Percentiles rank a stretch among this genome's conserved stretches.
phyloP scores from a whole-genome alignment of 2,329 filamentous ascomycete species.

The Colletotrichum sp. region DNA sequence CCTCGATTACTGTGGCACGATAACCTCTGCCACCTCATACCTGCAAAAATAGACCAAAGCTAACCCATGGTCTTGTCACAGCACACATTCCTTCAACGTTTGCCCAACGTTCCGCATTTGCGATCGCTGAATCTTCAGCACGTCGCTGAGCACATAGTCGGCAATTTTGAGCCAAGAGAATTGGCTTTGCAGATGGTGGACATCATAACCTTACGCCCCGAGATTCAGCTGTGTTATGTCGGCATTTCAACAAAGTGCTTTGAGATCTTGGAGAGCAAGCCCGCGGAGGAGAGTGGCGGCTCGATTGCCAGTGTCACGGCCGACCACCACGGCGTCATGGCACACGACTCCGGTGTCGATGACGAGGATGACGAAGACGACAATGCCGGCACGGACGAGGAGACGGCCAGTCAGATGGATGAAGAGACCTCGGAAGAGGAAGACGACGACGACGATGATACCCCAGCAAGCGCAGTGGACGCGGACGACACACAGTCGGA shows the following conservation, averaged over 20 bases:
- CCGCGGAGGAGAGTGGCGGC: constrained; percentile 43
- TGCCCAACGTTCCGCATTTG: constrained; percentile 74
- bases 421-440: constrained; percentile 34
- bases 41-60: constrained; percentile 11
- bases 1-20: background rate
- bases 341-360: constrained; percentile 29
- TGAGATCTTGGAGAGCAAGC: constrained; percentile 74
- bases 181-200: constrained; percentile 79
- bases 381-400: constrained; percentile 39
- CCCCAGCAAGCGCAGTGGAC: constrained; percentile 34
- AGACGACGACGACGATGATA: constrained; percentile 34
- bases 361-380: constrained; percentile 39
- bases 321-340: constrained; percentile 21
- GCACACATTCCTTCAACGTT: constrained; percentile 80
- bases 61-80: constrained; percentile 34
- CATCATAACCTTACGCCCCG: constrained; percentile 76
- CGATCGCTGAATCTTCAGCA: constrained; percentile 74
- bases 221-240: constrained; percentile 79
- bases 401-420: constrained; percentile 30
- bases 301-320: constrained; percentile 12
- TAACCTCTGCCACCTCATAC: background rate
- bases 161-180: constrained; percentile 65
- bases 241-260: constrained; percentile 81
- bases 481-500: constrained; percentile 31
- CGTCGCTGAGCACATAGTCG: constrained; percentile 66